phyloP scores from a whole-genome alignment of 805 yeast genomes.

The Metahyphopichia silvanorum region DNA sequence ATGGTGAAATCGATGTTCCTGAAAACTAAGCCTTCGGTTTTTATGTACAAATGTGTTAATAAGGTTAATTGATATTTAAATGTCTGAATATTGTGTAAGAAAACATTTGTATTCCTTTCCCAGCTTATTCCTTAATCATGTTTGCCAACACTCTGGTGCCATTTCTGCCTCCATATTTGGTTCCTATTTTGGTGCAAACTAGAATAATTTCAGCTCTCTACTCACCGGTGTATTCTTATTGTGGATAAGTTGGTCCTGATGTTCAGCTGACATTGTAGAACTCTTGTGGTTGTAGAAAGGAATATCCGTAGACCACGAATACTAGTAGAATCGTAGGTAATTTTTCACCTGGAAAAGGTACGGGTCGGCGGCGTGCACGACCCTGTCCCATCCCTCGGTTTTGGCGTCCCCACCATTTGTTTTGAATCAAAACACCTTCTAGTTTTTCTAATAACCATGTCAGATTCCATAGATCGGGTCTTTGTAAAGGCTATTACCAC shows the following conservation, averaged over 20 bases:
- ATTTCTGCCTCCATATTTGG: slow-evolving; percentile 56
- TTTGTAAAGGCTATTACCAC: slow-evolving; percentile 82
- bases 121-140: slow-evolving; percentile 21
- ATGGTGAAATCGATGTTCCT: slow-evolving; percentile 95
- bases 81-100: slow-evolving; percentile 5
- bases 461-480: slow-evolving; percentile 67
- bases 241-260: slow-evolving; percentile 69
- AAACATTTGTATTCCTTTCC: slow-evolving; percentile 3
- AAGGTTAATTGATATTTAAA: slow-evolving; percentile 28
- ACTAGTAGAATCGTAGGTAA: too few relatives aligned
- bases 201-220: slow-evolving; percentile 59
- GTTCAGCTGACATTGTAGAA: slow-evolving; percentile 45
- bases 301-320: too few relatives aligned
- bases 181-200: slow-evolving; percentile 92
- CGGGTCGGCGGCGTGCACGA: too few relatives aligned
- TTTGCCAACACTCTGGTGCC: slow-evolving; percentile 96
- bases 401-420: not conserved
- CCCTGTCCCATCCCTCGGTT: too few relatives aligned
- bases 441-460: too few relatives aligned
- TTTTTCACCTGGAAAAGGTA: too few relatives aligned
- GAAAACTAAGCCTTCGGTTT: slow-evolving; percentile 51
- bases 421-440: not conserved
- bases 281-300: too few relatives aligned
- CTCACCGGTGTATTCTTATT: slow-evolving; percentile 59
- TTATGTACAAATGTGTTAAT: slow-evolving; percentile 36